Percentiles rank a stretch among this genome's conserved stretches.
Conservation (phyloP, 805 yeast genomes). For the Yarrowia keelungensis region DNA sequence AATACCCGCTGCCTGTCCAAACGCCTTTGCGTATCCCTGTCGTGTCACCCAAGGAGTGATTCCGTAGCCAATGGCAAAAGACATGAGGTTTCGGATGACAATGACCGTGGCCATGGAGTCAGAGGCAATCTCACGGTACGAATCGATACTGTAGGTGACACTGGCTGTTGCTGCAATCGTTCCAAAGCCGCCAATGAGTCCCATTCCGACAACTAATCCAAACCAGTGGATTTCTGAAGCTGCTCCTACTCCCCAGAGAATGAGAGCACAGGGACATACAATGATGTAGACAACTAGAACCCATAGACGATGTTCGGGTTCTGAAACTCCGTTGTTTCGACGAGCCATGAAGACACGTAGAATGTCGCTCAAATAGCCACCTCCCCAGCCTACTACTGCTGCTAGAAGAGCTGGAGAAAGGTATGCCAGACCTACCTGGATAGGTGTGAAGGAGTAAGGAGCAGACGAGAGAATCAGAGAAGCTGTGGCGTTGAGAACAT, state of each 20-base stretch:
- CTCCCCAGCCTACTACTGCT: constrained; percentile 1
- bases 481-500: constrained; percentile 28
- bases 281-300: constrained; percentile 53
- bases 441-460: constrained; percentile 23
- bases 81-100: constrained; percentile 58
- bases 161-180: constrained; percentile 56
- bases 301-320: constrained; percentile 62
- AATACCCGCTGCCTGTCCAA: constrained; percentile 41
- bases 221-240: constrained; percentile 58
- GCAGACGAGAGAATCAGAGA: constrained; percentile 16
- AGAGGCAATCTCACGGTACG: constrained; percentile 54
- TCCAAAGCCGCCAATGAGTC: constrained; percentile 55
- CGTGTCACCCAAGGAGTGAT: constrained; percentile 58
- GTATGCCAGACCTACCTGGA: constrained; percentile 21
- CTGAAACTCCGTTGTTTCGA: constrained; percentile 54
- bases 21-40: constrained; percentile 56
- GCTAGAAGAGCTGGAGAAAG: constrained; percentile 13
- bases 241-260: constrained; percentile 64
- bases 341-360: constrained; percentile 27
- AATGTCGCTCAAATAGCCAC: constrained; percentile 18
- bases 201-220: constrained; percentile 56
- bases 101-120: constrained; percentile 58
- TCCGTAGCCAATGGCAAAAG: constrained; percentile 59
- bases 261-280: constrained; percentile 55
- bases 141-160: constrained; percentile 57